Percentiles rank a stretch among this genome's conserved stretches.
phyloP scores from a whole-genome alignment of 768 basidiomycete genomes.

The Termitomyces eurrhizus region DNA sequence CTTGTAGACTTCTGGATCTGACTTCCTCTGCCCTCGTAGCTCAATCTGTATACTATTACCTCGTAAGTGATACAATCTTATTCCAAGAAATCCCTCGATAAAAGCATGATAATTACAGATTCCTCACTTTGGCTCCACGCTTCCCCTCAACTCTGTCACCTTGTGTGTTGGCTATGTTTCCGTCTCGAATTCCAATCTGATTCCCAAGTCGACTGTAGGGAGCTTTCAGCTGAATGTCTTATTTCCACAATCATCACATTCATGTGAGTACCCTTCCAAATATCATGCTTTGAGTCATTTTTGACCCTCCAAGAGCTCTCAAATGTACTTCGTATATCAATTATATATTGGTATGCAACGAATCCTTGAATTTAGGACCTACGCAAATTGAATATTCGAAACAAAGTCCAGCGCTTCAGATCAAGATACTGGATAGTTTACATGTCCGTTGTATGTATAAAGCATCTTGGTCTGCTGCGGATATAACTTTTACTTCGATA shows the following conservation, averaged over 20 bases:
- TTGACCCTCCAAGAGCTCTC: neutral
- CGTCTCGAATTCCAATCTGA: neutral
- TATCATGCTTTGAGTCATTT: neutral
- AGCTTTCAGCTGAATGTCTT: constrained; percentile 40
- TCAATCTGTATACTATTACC: constrained; percentile 42
- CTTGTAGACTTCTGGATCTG: constrained; percentile 32
- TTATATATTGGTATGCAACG: constrained; percentile 28
- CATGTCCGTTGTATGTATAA: constrained; percentile 20
- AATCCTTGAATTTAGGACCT: neutral
- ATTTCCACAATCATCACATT: constrained; percentile 38
- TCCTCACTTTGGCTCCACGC: constrained; percentile 37
- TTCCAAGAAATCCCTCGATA: neutral
- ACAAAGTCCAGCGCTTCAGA: constrained; percentile 22
- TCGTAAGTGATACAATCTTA: constrained; percentile 19
- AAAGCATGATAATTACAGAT: constrained; percentile 23
- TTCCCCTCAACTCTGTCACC: constrained; percentile 32
- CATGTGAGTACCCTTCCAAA: constrained; percentile 25
- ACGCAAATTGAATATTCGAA: neutral
- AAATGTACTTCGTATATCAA: constrained; percentile 38
- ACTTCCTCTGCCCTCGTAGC: constrained; percentile 35
- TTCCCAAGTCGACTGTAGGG: constrained; percentile 15
- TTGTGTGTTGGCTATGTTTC: constrained; percentile 25
- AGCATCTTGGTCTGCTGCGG: neutral
- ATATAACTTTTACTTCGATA: neutral
- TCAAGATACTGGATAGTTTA: constrained; percentile 24